These are phyloP conservation scores for Pythium apleroticum DNA, from an alignment of 352 stramenopile species.

Conservation along the genomic window DNA sequence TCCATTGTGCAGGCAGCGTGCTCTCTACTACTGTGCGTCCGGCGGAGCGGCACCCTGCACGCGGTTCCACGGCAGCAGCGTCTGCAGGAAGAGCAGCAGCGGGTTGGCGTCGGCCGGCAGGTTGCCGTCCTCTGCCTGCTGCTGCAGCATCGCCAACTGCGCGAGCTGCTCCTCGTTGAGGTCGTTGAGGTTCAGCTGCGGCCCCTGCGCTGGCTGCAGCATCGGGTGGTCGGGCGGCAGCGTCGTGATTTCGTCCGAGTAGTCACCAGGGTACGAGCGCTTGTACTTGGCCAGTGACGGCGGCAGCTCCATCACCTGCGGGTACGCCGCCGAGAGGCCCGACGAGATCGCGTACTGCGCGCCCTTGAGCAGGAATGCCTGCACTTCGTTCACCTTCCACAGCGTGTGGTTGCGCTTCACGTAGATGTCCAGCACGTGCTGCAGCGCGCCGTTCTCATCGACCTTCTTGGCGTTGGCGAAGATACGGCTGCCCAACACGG, in stretches of 20 bases:
- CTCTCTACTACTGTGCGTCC: slow-evolving; percentile 5
- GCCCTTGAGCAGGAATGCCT: slow-evolving; percentile 63
- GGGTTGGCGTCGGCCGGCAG: slow-evolving; percentile 78
- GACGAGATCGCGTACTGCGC: slow-evolving; percentile 68
- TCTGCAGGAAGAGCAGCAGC: slow-evolving; percentile 84
- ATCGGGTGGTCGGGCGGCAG: slow-evolving; percentile 82
- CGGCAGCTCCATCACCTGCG: slow-evolving; percentile 61
- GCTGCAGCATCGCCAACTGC: slow-evolving; percentile 54
- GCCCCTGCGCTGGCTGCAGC: slow-evolving; percentile 67
- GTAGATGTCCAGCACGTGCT: slow-evolving; percentile 84
- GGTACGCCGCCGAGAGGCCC: slow-evolving; percentile 43
- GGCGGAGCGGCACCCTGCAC: slow-evolving; percentile 55
- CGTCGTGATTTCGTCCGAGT: slow-evolving; percentile 87
- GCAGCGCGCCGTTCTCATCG: slow-evolving; percentile 52
- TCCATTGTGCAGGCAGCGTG: not conserved
- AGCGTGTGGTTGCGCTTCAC: slow-evolving; percentile 72
- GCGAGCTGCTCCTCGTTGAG: slow-evolving; percentile 58
- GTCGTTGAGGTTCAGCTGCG: slow-evolving; percentile 46
- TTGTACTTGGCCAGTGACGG: slow-evolving; percentile 70
- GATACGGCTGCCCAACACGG: slow-evolving; percentile 65
- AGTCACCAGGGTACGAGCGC: slow-evolving; percentile 65
- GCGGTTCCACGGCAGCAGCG: slow-evolving; percentile 82
- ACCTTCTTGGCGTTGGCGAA: slow-evolving; percentile 76
- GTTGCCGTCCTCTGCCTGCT: slow-evolving; percentile 65
- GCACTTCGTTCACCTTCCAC: slow-evolving; percentile 83